phyloP scores from a whole-genome alignment of 2,329 filamentous ascomycete genomes.

The Epichloe elymi region DNA sequence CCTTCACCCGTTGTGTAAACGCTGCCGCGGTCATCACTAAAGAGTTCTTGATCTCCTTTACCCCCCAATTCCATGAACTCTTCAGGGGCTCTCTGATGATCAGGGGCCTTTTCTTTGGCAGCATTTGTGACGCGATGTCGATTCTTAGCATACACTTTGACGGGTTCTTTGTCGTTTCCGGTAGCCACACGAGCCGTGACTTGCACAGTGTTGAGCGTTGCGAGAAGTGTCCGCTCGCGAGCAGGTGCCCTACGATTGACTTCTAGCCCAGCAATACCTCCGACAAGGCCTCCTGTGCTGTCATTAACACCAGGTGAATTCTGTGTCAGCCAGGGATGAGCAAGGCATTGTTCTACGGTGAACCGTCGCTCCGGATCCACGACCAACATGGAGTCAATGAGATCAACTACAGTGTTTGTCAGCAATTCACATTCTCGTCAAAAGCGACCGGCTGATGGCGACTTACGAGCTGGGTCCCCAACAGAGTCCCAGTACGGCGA shows the following conservation, averaged over 20 bases:
- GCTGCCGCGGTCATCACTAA: slow-evolving; percentile 45
- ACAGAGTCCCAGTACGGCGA: slow-evolving; percentile 71
- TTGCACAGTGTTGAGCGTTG: slow-evolving; percentile 63
- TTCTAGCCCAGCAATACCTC: slow-evolving; percentile 69
- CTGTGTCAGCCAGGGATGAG: slow-evolving; percentile 78
- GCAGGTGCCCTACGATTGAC: slow-evolving; percentile 69
- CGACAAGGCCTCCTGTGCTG: slow-evolving; percentile 84
- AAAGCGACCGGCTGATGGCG: background rate
- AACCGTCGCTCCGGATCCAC: slow-evolving; percentile 75
- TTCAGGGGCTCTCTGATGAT: slow-evolving; percentile 49
- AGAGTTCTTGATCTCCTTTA: slow-evolving; percentile 71
- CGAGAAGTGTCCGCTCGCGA: slow-evolving; percentile 76
- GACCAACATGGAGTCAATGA: slow-evolving; percentile 90
- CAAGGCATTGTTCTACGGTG: slow-evolving; percentile 79
- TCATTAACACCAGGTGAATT: slow-evolving; percentile 52
- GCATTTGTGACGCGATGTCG: slow-evolving; percentile 24
- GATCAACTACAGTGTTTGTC: slow-evolving; percentile 40
- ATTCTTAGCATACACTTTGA: slow-evolving; percentile 70
- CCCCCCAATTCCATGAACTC: slow-evolving; percentile 81
- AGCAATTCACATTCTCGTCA: background rate
- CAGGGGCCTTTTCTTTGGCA: slow-evolving; percentile 51
- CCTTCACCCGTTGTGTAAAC: slow-evolving; percentile 30
- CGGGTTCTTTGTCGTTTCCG: slow-evolving; percentile 40
- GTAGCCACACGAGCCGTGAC: slow-evolving; percentile 40
- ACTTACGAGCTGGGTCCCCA: slow-evolving; percentile 55